Percentiles rank a stretch among this genome's conserved stretches.
Conservation (phyloP, 2,329 filamentous ascomycete genomes). For the Calonectria montana region DNA sequence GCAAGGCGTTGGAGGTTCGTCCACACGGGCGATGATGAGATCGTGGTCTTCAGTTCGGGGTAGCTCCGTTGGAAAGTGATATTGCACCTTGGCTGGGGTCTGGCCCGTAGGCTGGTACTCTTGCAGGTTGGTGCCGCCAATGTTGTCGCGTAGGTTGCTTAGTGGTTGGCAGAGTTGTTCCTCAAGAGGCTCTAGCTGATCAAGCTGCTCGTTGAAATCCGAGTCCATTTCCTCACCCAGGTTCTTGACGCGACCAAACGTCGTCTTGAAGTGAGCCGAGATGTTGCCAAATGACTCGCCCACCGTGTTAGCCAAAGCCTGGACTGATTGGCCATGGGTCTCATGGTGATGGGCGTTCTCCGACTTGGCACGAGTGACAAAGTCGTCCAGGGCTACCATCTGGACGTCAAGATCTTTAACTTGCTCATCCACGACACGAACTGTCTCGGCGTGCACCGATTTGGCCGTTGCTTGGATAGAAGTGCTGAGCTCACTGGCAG, state of each 20-base stretch:
- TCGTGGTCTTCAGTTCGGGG: constrained; percentile 75
- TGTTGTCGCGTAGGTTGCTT: constrained; percentile 74
- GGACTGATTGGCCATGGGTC: constrained; percentile 74
- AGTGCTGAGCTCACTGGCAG: constrained; percentile 82
- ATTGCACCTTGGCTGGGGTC: constrained; percentile 84
- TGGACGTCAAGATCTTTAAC: constrained; percentile 88
- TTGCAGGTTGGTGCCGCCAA: constrained; percentile 72
- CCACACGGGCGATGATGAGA: constrained; percentile 55
- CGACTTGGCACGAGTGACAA: constrained; percentile 82
- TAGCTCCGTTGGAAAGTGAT: constrained; percentile 82
- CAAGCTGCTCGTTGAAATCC: constrained; percentile 68
- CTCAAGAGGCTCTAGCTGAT: constrained; percentile 71
- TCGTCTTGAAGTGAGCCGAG: constrained; percentile 75
- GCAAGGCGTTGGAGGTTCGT: constrained; percentile 44
- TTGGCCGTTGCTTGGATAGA: constrained; percentile 86
- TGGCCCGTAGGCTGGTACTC: constrained; percentile 89
- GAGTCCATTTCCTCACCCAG: constrained; percentile 76
- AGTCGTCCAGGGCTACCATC: constrained; percentile 90
- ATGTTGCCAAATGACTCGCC: constrained; percentile 80
- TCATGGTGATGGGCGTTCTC: constrained; percentile 85
- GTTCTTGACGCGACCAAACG: constrained; percentile 74
- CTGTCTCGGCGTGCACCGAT: constrained; percentile 89
- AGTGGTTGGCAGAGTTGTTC: constrained; percentile 76
- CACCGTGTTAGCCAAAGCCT: constrained; percentile 73
- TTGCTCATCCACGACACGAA: constrained; percentile 90